Evolutionary conservation across 345 rosid genomes (phyloP).

Genomic region (Gossypium sturtianum): DNA sequence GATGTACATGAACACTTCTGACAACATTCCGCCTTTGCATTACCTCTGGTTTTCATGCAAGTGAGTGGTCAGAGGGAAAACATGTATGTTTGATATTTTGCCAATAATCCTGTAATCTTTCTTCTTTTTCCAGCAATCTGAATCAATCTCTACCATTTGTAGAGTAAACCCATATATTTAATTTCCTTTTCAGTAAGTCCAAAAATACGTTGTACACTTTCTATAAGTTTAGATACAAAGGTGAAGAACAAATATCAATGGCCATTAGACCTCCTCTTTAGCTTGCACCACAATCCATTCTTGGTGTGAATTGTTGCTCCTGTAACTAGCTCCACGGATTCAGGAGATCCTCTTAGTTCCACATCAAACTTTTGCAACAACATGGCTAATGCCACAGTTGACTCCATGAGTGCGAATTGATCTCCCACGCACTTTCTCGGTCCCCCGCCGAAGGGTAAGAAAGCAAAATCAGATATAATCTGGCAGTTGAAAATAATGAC

Average conservation of each 20-base stretch:
- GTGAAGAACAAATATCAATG: not conserved
- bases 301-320: slow-evolving; percentile 91
- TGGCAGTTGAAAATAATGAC: slow-evolving; percentile 24
- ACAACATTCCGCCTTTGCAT: not conserved
- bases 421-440: slow-evolving; percentile 93
- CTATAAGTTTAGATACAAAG: not conserved
- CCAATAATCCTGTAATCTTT: not conserved
- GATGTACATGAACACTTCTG: no score
- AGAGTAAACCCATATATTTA: not conserved
- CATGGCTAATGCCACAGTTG: slow-evolving; percentile 70
- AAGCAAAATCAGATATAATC: slow-evolving; percentile 79
- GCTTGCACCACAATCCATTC: slow-evolving; percentile 80
- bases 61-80: not conserved
- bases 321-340: slow-evolving; percentile 72
- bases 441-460: slow-evolving; percentile 92
- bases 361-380: slow-evolving; percentile 70
- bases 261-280: slow-evolving; percentile 46
- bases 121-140: not conserved
- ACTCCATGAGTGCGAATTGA: slow-evolving; percentile 94
- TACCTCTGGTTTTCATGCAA: not conserved
- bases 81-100: not conserved
- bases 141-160: not conserved
- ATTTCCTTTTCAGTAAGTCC: not conserved
- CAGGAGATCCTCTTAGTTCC: slow-evolving; percentile 63
- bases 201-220: not conserved